Conservation (phyloP, 2,329 filamentous ascomycete genomes). For the Sphaceloma murrayae region DNA sequence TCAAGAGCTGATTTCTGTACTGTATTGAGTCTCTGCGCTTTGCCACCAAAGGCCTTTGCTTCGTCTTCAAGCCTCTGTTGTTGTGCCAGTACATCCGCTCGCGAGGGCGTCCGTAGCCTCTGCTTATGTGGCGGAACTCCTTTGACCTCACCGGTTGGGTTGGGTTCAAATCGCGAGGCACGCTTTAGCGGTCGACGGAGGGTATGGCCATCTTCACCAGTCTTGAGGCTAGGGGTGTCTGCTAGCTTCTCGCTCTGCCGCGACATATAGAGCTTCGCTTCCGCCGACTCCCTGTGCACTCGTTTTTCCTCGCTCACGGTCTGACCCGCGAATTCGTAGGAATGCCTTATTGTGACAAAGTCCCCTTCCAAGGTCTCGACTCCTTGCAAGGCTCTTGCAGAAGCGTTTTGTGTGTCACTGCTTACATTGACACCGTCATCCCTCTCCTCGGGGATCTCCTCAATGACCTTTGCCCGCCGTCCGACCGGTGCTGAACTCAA, state of each 20-base stretch:
- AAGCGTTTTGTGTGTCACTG: no score
- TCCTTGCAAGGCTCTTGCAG: no score
- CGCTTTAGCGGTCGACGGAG: conserved; percentile 36
- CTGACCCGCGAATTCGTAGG: conserved; percentile 50
- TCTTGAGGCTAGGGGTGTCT: conserved; percentile 26
- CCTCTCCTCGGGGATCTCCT: conserved; percentile 19
- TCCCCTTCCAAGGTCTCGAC: conserved; percentile 31
- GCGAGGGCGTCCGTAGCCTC: conserved; percentile 28
- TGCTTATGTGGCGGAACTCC: conserved; percentile 37
- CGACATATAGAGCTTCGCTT: conserved; percentile 45
- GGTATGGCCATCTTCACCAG: conserved; percentile 22
- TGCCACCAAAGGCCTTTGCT: conserved; percentile 29
- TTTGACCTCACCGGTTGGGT: conserved; percentile 39
- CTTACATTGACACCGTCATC: no score
- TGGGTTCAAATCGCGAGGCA: conserved; percentile 43
- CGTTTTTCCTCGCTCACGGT: conserved; percentile 45
- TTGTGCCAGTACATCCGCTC: conserved; percentile 27
- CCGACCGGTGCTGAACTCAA: conserved; percentile 36
- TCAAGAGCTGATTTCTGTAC: conserved; percentile 57
- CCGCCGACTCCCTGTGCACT: conserved; percentile 45
- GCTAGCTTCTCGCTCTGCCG: conserved; percentile 30
- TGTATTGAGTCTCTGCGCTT: conserved; percentile 53
- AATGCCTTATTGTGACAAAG: conserved; percentile 46
- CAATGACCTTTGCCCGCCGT: conserved; percentile 17
- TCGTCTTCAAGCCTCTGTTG: conserved; percentile 28